A percentile compares a stretch with the other conserved stretches of the same genome.
phyloP scores from a whole-genome alignment of 2,329 filamentous ascomycete genomes.

The Scedosporium dehoogii region DNA sequence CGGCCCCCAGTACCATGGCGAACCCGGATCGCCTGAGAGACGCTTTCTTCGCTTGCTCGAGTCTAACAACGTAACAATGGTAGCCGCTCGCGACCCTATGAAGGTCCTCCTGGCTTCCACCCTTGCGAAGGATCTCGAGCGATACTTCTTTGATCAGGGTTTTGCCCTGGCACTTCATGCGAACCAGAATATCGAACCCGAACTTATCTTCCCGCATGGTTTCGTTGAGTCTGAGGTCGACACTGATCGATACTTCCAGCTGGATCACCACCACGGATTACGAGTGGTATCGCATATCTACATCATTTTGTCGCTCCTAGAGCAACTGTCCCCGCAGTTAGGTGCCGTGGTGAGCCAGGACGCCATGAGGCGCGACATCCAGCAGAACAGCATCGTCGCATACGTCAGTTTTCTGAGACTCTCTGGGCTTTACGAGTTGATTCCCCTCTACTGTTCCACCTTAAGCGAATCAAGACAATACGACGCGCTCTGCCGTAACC shows the following conservation, averaged over 20 bases:
- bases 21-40: constrained; percentile 39
- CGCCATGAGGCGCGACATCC: constrained; percentile 28
- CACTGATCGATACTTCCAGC: constrained; percentile 38
- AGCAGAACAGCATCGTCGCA: constrained; percentile 67
- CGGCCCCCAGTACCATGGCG: constrained; percentile 51
- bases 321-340: constrained; percentile 34
- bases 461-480: constrained; percentile 56
- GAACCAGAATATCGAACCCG: constrained; percentile 25
- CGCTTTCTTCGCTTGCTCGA: constrained; percentile 53
- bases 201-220: constrained; percentile 12
- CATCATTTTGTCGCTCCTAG: constrained; percentile 57
- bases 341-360: background rate
- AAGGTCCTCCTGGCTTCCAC: constrained; percentile 71
- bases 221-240: constrained; percentile 24
- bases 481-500: constrained; percentile 62
- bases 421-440: constrained; percentile 62
- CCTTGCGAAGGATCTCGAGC: constrained; percentile 51
- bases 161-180: constrained; percentile 29
- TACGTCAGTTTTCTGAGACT: constrained; percentile 75
- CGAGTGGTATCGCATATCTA: constrained; percentile 59
- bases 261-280: constrained; percentile 53
- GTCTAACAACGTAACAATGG: constrained; percentile 40
- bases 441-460: constrained; percentile 81
- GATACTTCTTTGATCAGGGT: constrained; percentile 51
- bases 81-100: constrained; percentile 53